These are phyloP conservation scores for Corylus heterophylla DNA, from an alignment of 306 rosid species.

Conservation along the genomic window DNA sequence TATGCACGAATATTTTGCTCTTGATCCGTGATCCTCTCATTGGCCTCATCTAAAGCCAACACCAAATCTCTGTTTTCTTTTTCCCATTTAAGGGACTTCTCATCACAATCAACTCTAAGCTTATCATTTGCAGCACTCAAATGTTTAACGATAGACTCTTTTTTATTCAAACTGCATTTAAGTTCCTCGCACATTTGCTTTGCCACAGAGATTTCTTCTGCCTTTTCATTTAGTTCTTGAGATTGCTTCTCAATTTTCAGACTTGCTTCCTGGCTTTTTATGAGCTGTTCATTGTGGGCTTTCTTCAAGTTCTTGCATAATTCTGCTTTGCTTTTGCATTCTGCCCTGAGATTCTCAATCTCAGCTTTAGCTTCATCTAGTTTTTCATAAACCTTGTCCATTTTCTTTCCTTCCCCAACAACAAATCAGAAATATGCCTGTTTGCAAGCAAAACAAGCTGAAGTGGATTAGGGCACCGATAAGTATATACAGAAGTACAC, in stretches of 20 bases:
- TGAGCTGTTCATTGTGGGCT: constrained; percentile 47
- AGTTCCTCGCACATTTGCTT: constrained; percentile 47
- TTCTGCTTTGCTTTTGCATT: constrained; percentile 50
- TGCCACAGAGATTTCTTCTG: constrained; percentile 28
- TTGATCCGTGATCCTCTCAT: constrained; percentile 54
- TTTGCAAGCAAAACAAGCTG: not conserved
- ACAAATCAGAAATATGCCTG: constrained; percentile 21
- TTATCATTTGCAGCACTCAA: constrained; percentile 60
- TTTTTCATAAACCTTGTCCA: constrained; percentile 66
- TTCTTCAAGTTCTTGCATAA: constrained; percentile 57
- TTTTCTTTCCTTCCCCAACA: constrained; percentile 29
- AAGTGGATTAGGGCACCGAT: not conserved
- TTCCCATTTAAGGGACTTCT: constrained; percentile 42
- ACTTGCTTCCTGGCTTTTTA: constrained; percentile 46
- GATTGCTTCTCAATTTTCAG: constrained; percentile 59
- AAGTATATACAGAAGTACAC: not conserved
- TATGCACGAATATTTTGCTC: constrained; percentile 40
- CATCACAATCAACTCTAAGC: constrained; percentile 48
- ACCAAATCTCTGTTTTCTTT: constrained; percentile 47
- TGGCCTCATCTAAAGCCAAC: constrained; percentile 57
- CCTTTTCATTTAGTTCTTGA: constrained; percentile 50
- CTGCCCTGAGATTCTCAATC: constrained; percentile 59
- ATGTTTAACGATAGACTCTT: constrained; percentile 52
- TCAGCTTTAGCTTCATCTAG: constrained; percentile 68
- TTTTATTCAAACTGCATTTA: constrained; percentile 35